A percentile compares a stretch with the other conserved stretches of the same genome.
phyloP scores from a whole-genome alignment of 2,329 filamentous ascomycete species.

The Colletotrichum tropicicola region DNA sequence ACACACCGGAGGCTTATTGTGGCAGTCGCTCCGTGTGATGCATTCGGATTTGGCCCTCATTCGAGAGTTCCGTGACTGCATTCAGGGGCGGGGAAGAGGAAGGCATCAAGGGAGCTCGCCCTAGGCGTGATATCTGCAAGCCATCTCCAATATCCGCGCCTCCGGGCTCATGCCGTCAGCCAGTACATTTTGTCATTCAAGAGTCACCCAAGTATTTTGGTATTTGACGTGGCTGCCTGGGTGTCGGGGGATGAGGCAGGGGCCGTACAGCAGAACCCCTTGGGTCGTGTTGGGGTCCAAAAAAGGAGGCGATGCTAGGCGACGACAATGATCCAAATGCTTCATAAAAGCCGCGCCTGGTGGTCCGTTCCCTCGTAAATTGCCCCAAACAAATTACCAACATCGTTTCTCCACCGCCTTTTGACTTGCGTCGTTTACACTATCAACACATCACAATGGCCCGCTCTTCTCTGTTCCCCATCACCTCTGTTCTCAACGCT shows the following conservation, averaged over 20 bases:
- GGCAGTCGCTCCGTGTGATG: background rate
- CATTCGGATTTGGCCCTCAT: background rate
- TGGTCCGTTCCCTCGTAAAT: background rate
- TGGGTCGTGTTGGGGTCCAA: background rate
- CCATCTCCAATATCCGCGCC: background rate
- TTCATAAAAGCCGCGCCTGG: background rate
- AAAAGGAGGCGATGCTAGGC: constrained; percentile 9
- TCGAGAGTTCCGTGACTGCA: too few species aligned
- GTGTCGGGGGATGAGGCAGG: background rate
- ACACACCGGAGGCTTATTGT: background rate
- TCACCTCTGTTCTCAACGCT: constrained; percentile 18
- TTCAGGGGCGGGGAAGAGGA: background rate
- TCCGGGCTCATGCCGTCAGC: background rate
- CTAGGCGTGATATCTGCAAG: background rate
- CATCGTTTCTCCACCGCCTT: background rate
- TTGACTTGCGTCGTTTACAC: background rate
- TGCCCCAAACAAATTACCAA: background rate
- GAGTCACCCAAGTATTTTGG: background rate
- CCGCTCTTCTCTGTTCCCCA: constrained; percentile 7
- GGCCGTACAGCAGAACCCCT: background rate
- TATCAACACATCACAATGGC: background rate
- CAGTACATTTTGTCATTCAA: background rate
- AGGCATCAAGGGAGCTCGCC: background rate
- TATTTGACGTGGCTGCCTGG: background rate
- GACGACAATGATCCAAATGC: background rate